phyloP scores from a whole-genome alignment of 805 yeast genomes.

The Candida tallmaniae region DNA sequence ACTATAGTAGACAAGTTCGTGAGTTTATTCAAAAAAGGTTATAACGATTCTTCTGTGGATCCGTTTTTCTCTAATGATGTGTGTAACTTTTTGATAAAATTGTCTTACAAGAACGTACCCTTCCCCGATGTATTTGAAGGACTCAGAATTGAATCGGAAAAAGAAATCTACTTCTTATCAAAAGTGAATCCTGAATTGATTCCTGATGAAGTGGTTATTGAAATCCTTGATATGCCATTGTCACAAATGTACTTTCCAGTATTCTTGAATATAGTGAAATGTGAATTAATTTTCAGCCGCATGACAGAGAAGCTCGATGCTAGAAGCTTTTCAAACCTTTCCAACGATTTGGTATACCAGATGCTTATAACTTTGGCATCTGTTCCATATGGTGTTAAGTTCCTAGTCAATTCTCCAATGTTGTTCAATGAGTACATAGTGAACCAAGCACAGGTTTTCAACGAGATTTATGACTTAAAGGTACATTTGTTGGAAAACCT shows the following conservation, averaged over 20 bases:
- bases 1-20: constrained; percentile 1
- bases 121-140: background rate
- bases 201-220: constrained; percentile 10
- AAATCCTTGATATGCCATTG: constrained; percentile 9
- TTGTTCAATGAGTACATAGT: constrained; percentile 19
- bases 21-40: constrained; percentile 1
- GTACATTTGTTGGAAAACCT: constrained; percentile 20
- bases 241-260: constrained; percentile 21
- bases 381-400: constrained; percentile 13
- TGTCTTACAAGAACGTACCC: constrained; percentile 16
- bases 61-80: constrained; percentile 14
- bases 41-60: constrained; percentile 4
- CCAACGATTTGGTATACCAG: constrained; percentile 17
- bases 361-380: constrained; percentile 19
- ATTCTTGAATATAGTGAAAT: constrained; percentile 20
- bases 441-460: constrained; percentile 14
- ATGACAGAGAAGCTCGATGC: constrained; percentile 11
- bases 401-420: constrained; percentile 21
- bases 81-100: constrained; percentile 14
- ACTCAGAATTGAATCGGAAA: constrained; percentile 13
- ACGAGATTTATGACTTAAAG: constrained; percentile 23
- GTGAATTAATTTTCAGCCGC: constrained; percentile 13
- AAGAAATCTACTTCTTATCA: constrained; percentile 19
- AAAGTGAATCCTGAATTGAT: constrained; percentile 11
- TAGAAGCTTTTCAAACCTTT: constrained; percentile 5